Evolutionary conservation across 306 rosid genomes (phyloP).

Genomic region (Lathyrus sativus): DNA sequence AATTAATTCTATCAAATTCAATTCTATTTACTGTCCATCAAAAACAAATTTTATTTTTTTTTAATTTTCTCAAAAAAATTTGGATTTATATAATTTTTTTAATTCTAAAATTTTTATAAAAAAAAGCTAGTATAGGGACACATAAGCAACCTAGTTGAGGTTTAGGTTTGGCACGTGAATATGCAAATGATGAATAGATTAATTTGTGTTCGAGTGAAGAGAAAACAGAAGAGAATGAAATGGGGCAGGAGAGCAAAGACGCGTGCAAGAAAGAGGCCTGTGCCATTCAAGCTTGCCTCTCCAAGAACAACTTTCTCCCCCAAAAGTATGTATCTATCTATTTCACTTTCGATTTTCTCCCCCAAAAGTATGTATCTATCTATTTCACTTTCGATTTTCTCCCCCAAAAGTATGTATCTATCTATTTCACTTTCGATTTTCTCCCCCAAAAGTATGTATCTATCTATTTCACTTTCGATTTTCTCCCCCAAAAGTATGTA

Average conservation of each 20-base stretch:
- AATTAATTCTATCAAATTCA: too few species aligned
- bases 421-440: constrained; percentile 32
- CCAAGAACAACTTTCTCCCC: constrained; percentile 76
- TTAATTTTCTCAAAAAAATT: too few species aligned
- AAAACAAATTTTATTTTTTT: too few species aligned
- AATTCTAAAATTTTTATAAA: too few species aligned
- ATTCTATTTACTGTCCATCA: too few species aligned
- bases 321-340: constrained; percentile 58
- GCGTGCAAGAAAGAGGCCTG: constrained; percentile 98
- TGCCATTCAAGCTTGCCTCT: constrained; percentile 88
- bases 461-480: constrained; percentile 19
- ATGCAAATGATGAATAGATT: too few species aligned
- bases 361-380: constrained; percentile 63
- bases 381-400: constrained; percentile 37
- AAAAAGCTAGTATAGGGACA: too few species aligned
- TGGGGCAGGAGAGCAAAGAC: constrained; percentile 71
- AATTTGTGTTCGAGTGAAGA: too few species aligned
- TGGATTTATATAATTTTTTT: too few species aligned
- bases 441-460: constrained; percentile 61
- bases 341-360: neutral
- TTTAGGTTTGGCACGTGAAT: too few species aligned
- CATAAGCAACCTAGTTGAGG: too few species aligned
- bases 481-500: too few species aligned
- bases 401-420: constrained; percentile 63
- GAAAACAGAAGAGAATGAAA: constrained; percentile 15